Conservation (phyloP, 371 early-diverging fungal genomes). For the Mycotypha africana region DNA sequence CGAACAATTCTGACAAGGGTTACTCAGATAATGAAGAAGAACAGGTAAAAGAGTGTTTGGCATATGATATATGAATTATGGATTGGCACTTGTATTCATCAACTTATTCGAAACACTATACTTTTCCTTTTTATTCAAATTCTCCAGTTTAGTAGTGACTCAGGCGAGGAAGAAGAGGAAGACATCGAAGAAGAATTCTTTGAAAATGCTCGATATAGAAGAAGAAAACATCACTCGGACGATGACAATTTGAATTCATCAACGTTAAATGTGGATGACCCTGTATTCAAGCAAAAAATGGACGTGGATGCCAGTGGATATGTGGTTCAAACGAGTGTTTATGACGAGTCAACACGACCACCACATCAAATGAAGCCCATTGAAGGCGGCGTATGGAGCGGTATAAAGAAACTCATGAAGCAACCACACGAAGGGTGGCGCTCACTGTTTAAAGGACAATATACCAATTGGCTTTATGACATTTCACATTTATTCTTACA, state of each 20-base stretch:
- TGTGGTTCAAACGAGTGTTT: constrained; percentile 51
- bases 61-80: too few relatives aligned
- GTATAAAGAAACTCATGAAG: constrained; percentile 41
- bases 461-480: constrained; percentile 71
- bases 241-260: constrained; percentile 13
- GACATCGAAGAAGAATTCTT: constrained; percentile 33
- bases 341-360: constrained; percentile 57
- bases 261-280: constrained; percentile 33
- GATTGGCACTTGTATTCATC: too few relatives aligned
- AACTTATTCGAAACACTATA: too few relatives aligned
- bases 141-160: constrained; percentile 6
- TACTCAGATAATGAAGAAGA: constrained; percentile 19
- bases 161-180: constrained; percentile 25
- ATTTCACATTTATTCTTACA: constrained; percentile 71
- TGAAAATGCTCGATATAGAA: constrained; percentile 5
- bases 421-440: constrained; percentile 65
- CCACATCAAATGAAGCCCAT: constrained; percentile 57
- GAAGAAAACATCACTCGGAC: constrained; percentile 15
- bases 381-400: constrained; percentile 56
- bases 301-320: constrained; percentile 55
- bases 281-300: constrained; percentile 27
- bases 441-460: constrained; percentile 66
- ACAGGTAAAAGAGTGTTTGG: constrained; percentile 4
- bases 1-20: constrained; percentile 1
- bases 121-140: background rate